Conservation (phyloP, 208 protist species). For the Trypanosoma brucei region DNA sequence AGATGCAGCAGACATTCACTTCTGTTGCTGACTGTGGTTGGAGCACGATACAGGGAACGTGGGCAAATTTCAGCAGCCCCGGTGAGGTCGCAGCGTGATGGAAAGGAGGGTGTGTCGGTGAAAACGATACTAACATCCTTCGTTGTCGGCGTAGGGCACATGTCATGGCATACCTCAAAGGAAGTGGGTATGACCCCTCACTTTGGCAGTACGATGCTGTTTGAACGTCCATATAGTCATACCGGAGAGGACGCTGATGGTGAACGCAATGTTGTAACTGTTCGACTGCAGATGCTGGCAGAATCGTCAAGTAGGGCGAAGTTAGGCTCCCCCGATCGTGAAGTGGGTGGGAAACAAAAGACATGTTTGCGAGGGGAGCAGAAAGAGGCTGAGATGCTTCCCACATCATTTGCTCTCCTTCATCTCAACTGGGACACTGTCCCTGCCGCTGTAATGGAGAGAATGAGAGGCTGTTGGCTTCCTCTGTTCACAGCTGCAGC, state of each 20-base stretch:
- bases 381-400: neutral
- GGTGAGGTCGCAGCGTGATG: neutral
- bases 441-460: neutral
- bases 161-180: conserved; percentile 11
- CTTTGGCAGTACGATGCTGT: conserved; percentile 17
- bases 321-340: neutral
- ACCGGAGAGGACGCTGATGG: neutral
- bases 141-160: conserved; percentile 14
- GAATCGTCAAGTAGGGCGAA: neutral
- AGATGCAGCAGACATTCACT: neutral
- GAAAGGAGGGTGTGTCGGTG: neutral
- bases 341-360: no score
- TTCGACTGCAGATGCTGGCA: conserved; percentile 16
- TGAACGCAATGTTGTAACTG: neutral
- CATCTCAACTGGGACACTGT: neutral
- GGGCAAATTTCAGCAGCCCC: neutral
- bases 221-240: neutral
- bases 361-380: neutral
- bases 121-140: conserved; percentile 8
- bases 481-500: conserved; percentile 2
- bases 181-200: conserved; percentile 10
- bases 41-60: neutral
- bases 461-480: conserved; percentile 1
- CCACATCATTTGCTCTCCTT: conserved; percentile 7
- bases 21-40: conserved; percentile 2